Evolutionary conservation across 1,139 yeast species (phyloP).

Genomic region (Tardiomyces depauwii): DNA sequence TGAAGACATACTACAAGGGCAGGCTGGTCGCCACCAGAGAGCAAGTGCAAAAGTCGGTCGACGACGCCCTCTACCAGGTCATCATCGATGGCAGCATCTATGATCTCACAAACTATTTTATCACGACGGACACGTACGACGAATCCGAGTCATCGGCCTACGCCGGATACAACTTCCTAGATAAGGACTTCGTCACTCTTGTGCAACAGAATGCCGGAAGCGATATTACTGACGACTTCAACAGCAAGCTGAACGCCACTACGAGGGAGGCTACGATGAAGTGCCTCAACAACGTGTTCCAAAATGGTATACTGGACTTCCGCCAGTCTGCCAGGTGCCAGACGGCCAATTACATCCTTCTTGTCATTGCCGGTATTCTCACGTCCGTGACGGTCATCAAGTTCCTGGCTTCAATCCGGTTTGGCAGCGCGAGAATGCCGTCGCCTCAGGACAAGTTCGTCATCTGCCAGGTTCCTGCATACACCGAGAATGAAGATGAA

Average conservation of each 20-base stretch:
- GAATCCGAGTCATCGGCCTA: slow-evolving; percentile 10
- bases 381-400: slow-evolving; percentile 29
- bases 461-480: slow-evolving; percentile 32
- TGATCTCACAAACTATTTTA: slow-evolving; percentile 28
- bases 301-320: slow-evolving; percentile 27
- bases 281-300: slow-evolving; percentile 27
- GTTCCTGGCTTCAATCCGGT: slow-evolving; percentile 28
- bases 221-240: slow-evolving; percentile 21
- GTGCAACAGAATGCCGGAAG: slow-evolving; percentile 23
- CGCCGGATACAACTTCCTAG: slow-evolving; percentile 25
- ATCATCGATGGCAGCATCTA: slow-evolving; percentile 26
- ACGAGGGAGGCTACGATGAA: slow-evolving; percentile 20
- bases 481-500: slow-evolving; percentile 31
- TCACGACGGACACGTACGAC: slow-evolving; percentile 18
- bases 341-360: slow-evolving; percentile 28
- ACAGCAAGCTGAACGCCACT: slow-evolving; percentile 9
- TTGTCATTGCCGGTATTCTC: slow-evolving; percentile 27
- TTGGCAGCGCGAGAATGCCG: slow-evolving; percentile 26
- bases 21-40: slow-evolving; percentile 22
- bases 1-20: slow-evolving; percentile 27
- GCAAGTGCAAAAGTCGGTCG: slow-evolving; percentile 12
- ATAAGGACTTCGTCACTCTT: slow-evolving; percentile 19
- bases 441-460: slow-evolving; percentile 29
- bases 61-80: slow-evolving; percentile 20
- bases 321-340: slow-evolving; percentile 29